Evolutionary conservation across 345 rosid genomes (phyloP).

Genomic region (Arabis hirsuta): DNA sequence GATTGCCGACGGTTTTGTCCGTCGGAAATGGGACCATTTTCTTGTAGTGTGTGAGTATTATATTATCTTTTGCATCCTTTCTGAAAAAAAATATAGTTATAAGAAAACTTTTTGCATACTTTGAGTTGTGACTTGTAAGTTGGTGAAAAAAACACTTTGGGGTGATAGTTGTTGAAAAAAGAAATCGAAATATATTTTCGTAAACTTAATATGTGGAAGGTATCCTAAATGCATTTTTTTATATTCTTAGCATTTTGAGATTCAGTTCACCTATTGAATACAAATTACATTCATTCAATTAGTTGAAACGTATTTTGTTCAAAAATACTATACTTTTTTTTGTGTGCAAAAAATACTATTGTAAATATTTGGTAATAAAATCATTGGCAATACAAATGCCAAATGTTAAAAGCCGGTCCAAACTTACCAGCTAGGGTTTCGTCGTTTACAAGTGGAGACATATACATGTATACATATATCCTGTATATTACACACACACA

Average conservation of each 20-base stretch:
- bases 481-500: conserved; percentile 6
- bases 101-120: no score
- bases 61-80: not conserved
- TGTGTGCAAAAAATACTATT: not conserved
- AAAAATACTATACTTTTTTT: not conserved
- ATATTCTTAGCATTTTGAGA: conserved; percentile 4
- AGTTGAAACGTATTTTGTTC: no score
- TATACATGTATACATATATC: not conserved
- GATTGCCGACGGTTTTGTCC: no score
- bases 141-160: conserved; percentile 5
- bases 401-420: conserved; percentile 35
- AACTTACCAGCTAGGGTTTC: conserved; percentile 30
- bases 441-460: conserved; percentile 19
- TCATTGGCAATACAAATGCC: conserved; percentile 18
- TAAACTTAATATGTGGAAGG: not conserved
- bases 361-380: conserved; percentile 13
- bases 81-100: not conserved
- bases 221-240: not conserved
- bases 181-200: not conserved
- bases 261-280: not conserved
- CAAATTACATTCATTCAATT: not conserved
- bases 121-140: conserved; percentile 17
- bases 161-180: conserved; percentile 19
- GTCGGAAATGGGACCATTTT: no score
- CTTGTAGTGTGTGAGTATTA: no score